Base-by-base conservation (phyloP, 2,329 filamentous ascomycete species). In the Colletotrichum somersetense region DNA sequence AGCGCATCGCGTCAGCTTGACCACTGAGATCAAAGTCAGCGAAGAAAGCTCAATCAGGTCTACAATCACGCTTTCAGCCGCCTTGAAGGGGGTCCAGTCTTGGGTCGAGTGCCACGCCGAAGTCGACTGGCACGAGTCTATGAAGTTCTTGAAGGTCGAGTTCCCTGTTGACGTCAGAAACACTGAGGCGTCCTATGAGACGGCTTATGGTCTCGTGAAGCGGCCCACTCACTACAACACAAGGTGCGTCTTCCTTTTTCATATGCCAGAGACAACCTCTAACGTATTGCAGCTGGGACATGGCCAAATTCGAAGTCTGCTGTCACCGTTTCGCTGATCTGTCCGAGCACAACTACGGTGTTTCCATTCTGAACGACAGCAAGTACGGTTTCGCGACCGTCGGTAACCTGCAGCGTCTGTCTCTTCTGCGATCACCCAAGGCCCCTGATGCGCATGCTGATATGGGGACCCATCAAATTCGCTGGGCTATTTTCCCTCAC, bases 151-250 rank as follows among this genome's bases (percentile, higher is more conserved):
- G 79, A 99, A 99, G 86, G 96, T 98, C 62, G 96, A 99, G 81
- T 99, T 99, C 83, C 96, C 96, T 0, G 95, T 98, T 74, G 92
- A 97, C 77, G 88, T 98, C 74, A 89, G 91, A 76, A 98, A 96
- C 82, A 97, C 92, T 0, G 95, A 98, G 82, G 96, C 96, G 42
- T 93, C 91, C 16, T 99, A 99, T 81, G 96, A 99, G 82, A 97
- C 94, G 10, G 95, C 97, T 78, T 98, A 94, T 78, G 96, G 96
- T 76, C 90, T 98, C 76, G 91, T 96, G 74, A 91, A 91, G 76
- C 90, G 96, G 40, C 96, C 96, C 2, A 99, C 96, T 0, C 96
- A 99, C 83, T 98, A 98, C 88, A 99, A 99, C 84, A 99, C 96
- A 3, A 92, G 86, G 84, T 90, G 62, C 46, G 63, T 52, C 30